Base-by-base conservation (phyloP, 1,284 basidiomycete species). In the Cryptococcus sp. region DNA sequence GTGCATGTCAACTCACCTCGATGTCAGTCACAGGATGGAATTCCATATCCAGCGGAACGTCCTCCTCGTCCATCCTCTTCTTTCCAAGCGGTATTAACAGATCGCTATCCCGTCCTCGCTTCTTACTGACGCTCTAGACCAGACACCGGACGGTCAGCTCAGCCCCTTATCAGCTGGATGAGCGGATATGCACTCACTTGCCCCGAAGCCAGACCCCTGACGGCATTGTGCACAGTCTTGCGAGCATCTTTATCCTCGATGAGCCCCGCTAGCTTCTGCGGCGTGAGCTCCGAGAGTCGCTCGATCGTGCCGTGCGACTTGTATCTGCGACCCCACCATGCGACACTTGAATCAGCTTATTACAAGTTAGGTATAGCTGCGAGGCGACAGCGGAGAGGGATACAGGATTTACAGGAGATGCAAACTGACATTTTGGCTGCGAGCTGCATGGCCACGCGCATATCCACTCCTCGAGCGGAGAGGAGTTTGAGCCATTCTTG, bases 401-500 rank as follows among this genome's bases (percentile, higher is more conserved):
- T 41, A 3, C 50, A 40, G 16, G 17, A 50, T 3, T 13, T 13
- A 39, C 3, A n/a, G 10, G 10, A 39, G 27, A 40, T 7, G 35
- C 8, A 48, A 53, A 57, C 85, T 65, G 55, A 93, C 90, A 91
- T 84, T 82, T 90, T 91, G 47, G 84, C 83, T 45, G 91, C 86
- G 38, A 90, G 77, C 3, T 80, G 76, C 84, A 95, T 93, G 0
- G 91, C 90, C 59, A 87, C 86, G 47, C 84, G 74, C 69, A 90
- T 83, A 3, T 88, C 80, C 1, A 92, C 80, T 60, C 83, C 83
- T 60, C 85, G 84, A 47, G 76, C 80, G 1, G 87, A 85, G 13
- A 93, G 79, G 13, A 89, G 66, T 74, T 90, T 88, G 15, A 94
- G 80, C 78, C 90, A 93, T 25, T 82, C 82, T 15, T 87, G 87